Evolutionary conservation across 768 basidiomycete species (phyloP), one percentile per base, ranked within the genome.

Genomic region (Suillus subluteus): DNA sequence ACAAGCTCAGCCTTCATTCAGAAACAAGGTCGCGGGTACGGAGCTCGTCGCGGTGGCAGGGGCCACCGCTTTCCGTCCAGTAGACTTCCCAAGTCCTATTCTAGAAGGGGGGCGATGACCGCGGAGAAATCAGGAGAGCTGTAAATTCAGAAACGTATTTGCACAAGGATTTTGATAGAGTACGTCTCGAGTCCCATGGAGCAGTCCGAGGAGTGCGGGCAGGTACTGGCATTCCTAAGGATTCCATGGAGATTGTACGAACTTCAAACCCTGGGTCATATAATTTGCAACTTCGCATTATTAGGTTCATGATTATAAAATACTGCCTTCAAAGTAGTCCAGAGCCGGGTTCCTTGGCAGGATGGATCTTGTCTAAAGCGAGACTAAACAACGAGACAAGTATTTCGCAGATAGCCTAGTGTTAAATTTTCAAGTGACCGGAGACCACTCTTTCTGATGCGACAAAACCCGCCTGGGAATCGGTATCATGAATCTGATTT

Each of bases 401-500:
- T 12, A 43, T 18, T 43, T 30, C 41, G 11, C 26, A 43, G 6
- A 43, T 61, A 32, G 59, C 30, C 40, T 18, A 18, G 26, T 21
- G 18, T 21, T 16, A 7, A 61, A 61, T 61, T 61, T 40, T 41
- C 59, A 61, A 59, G 40, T 59, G 16, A 61, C 58, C 40, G 40
- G 26, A 18, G 18, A 61, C 59, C 18, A 43, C 12, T 23, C 40
- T 26, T 41, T 41, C 26, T 59, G 58, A 59, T 59, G 59, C 6
- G 18, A 30, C 40, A 43, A 61, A 30, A 26, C 26, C 40, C 6
- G 40, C 59, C 26, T 35, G 9, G 7, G n/a, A 56, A 48, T 52
- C 64, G 62, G 26, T 35, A 66, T 78, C 67, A 78, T 15, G 78
- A 66, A 63, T 71, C 76, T 52, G 78, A 65, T 68, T 74, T 70